Base-by-base conservation (phyloP, 257 asterid genomes). In the Ballota nigra region DNA sequence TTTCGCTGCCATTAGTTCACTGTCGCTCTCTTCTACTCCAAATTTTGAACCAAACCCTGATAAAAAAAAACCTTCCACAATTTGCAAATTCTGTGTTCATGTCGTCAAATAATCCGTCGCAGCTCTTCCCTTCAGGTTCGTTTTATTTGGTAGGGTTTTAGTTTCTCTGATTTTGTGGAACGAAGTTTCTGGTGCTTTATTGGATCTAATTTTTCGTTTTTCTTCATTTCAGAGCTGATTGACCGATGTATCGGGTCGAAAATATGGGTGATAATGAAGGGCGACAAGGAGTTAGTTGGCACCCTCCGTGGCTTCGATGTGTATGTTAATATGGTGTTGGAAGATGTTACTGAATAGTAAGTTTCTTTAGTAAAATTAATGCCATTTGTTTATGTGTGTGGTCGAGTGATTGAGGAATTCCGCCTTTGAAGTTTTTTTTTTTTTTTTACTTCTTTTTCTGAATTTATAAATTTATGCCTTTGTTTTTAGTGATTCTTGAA, bases 261-360 rank as follows among this genome's bases (percentile, higher is more conserved):
- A 82, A 86, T 90, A 43, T 90, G 97, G 97, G 97, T 90, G 1
- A 90, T 90, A 70, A 90, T 90, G 97, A 90, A 90, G 77, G 97
- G 97, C n/a, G 96, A 88, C 71, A 90, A 90, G 77, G 97, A 88
- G 72, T 82, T 90, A 57, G 97, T 90, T 18, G 97, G 97, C 51
- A 90, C 96, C 18, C 96, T 90, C 63, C 83, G 85, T 71, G 93
- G 97, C 36, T 90, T 90, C 67, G 97, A 90, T 67, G 96, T 88
- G 66, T 90, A 88, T 74, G 97, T 90, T 70, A 90, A 90, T 73
- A 88, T 90, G 97, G 97, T 90, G 72, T 84, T 90, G 40, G 97
- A 90, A 77, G 97, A 90, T 63, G 97, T 90, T 29, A 90, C 96
- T 31, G 97, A 90, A 70, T 86, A 85, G 97, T 88, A 75, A 57